These are phyloP conservation scores for Noccaea caerulescens DNA, from an alignment of 345 rosid species.

Conservation along the genomic window DNA sequence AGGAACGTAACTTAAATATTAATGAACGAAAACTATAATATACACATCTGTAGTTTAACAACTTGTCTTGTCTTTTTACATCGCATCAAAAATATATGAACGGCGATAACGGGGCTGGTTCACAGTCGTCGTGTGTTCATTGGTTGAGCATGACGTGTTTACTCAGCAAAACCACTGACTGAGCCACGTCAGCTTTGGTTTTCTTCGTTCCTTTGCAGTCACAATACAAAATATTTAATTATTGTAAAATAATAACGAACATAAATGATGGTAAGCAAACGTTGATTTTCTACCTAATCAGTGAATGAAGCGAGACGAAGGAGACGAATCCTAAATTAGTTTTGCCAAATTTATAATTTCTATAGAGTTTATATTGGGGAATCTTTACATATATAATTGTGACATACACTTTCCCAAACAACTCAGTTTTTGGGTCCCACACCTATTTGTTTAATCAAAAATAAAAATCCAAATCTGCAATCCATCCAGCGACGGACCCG, in stretches of 20 bases:
- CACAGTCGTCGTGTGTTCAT: neutral
- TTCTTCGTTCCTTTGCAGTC: neutral
- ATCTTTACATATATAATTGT: constrained; percentile 29
- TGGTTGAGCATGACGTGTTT: constrained; percentile 18
- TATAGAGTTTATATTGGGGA: neutral
- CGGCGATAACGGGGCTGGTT: constrained; percentile 9
- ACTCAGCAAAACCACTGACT: neutral
- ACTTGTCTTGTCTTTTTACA: constrained; percentile 14
- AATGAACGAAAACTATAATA: neutral
- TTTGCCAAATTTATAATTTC: neutral
- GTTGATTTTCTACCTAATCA: constrained; percentile 24
- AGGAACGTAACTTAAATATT: neutral
- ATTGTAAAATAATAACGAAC: neutral
- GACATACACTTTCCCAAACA: constrained; percentile 25
- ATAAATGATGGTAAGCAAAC: constrained; percentile 4
- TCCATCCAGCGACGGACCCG: constrained; percentile 27
- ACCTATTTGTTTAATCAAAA: neutral
- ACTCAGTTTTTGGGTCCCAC: constrained; percentile 32
- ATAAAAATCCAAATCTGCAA: constrained; percentile 16
- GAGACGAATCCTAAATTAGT: neutral
- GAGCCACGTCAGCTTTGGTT: constrained; percentile 22
- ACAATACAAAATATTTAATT: neutral
- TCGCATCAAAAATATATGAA: neutral
- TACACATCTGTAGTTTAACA: neutral
- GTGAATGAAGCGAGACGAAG: neutral